Base-by-base conservation (phyloP, 1,284 basidiomycete genomes). In the Sporisorium sorghi region DNA sequence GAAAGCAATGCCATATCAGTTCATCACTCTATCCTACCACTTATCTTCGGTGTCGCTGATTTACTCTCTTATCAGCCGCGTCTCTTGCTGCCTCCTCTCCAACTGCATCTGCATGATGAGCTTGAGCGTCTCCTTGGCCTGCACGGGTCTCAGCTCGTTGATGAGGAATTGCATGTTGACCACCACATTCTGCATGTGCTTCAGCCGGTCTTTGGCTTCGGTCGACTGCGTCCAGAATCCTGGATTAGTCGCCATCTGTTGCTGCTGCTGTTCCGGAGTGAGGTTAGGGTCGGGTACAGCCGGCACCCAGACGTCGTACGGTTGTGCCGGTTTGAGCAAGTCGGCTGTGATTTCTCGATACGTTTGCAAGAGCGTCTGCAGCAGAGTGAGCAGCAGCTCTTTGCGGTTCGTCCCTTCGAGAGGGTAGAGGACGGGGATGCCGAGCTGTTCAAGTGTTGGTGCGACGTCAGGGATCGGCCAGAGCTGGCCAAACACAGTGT, bases 291-390 rank as follows among this genome's bases (percentile, higher is more conserved):
- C 67, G 19, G 67, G 62, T 15, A 67, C 65, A 0, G 74, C 69
- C 2, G 75, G 69, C 9, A 77, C 61, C 69, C 69, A 75, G 14
- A 78, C 71, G 32, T 77, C 64, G 66, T 81, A 83, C 1, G 73
- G 75, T 42, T 81, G 74, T 4, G 80, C 77, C 15, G 81, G 81
- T 11, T 63, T 67, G 19, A 78, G 62, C 14, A 83, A 44, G 42
- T 77, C 74, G 8, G 68, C 59, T 3, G 72, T 73, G 39, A 83
- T 75, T 51, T 74, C 64, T 19, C 76, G 67, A 58, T 83, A 82
- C 17, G 81, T 81, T 15, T 76, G 70, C 15, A 85, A 78, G 35
- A 83, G 78, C 43, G 84, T 86, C 39, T 69, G 85, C 10, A 84
- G 77, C 17, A 84, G 76, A n/a, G 69, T 64, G 7, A 61, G 52